phyloP scores from a whole-genome alignment of 805 yeast species.

The Trichomonascus vanleenenianus region DNA sequence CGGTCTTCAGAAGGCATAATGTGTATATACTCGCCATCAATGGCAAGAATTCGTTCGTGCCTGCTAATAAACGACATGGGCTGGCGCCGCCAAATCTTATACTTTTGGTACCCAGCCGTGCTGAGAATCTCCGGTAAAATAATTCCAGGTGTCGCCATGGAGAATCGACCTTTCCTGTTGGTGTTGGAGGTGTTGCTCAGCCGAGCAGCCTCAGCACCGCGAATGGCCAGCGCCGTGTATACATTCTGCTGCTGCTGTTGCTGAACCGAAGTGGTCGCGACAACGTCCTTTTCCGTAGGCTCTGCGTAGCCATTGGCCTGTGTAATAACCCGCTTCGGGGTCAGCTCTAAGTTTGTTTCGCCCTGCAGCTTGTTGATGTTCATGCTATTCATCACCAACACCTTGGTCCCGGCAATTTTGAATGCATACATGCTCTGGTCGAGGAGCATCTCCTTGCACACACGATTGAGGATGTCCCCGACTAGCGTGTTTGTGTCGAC shows the following conservation, averaged over 20 bases:
- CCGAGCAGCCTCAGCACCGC: slow-evolving; percentile 11
- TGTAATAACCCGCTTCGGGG: slow-evolving; percentile 37
- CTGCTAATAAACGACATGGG: slow-evolving; percentile 74
- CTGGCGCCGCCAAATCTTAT: slow-evolving; percentile 83
- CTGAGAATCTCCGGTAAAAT: slow-evolving; percentile 19
- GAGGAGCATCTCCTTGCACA: slow-evolving; percentile 27
- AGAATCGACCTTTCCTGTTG: not conserved
- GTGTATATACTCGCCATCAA: slow-evolving; percentile 92
- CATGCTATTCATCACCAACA: slow-evolving; percentile 14
- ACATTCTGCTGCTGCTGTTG: slow-evolving; percentile 6
- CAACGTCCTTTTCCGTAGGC: slow-evolving; percentile 23
- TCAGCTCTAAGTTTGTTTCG: slow-evolving; percentile 33
- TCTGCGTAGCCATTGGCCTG: slow-evolving; percentile 20
- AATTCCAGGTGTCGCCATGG: slow-evolving; percentile 6
- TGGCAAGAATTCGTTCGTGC: slow-evolving; percentile 74
- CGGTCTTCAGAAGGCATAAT: slow-evolving; percentile 79
- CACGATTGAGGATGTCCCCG: slow-evolving; percentile 21
- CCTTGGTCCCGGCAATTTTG: slow-evolving; percentile 25
- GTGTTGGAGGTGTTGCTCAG: not conserved
- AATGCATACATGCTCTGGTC: slow-evolving; percentile 27
- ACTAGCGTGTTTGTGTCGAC: slow-evolving; percentile 18
- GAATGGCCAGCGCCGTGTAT: slow-evolving; percentile 10
- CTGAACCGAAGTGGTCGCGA: slow-evolving; percentile 17
- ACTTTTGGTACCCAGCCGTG: slow-evolving; percentile 64
- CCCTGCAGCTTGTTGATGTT: slow-evolving; percentile 37